These are phyloP conservation scores for Populus trichocarpa DNA, from an alignment of 441 rosid genomes.

Conservation along the genomic window DNA sequence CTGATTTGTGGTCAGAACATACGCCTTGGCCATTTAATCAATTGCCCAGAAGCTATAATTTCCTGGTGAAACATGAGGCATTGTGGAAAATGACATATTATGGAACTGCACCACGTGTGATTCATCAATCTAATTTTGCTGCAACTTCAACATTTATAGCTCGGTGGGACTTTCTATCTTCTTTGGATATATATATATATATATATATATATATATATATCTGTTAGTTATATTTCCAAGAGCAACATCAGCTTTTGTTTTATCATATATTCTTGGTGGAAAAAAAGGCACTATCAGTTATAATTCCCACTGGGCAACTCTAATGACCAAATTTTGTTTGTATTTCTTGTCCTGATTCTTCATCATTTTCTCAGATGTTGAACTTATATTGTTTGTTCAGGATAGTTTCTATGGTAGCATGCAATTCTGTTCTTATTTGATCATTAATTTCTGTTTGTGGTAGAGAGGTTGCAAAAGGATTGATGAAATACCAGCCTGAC, in stretches of 20 bases:
- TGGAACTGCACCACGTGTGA: conserved; percentile 80
- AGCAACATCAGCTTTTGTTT: neutral
- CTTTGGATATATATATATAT: too few species aligned
- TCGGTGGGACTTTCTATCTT: conserved; percentile 47
- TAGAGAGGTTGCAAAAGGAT: conserved; percentile 92
- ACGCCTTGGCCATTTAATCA: conserved; percentile 99
- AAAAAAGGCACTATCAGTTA: neutral
- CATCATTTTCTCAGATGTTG: neutral
- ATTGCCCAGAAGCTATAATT: conserved; percentile 90
- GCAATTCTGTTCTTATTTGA: neutral
- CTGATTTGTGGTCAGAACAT: conserved; percentile 97
- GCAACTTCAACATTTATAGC: conserved; percentile 95
- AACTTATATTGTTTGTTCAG: neutral
- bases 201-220: too few species aligned
- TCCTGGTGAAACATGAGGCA: conserved; percentile 86
- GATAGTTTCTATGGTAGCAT: neutral
- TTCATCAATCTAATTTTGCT: conserved; percentile 93
- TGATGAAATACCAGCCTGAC: conserved; percentile 96
- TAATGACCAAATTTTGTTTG: neutral
- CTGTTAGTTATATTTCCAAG: neutral
- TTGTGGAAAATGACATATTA: conserved; percentile 91
- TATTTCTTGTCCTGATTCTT: neutral
- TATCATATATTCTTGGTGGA: neutral
- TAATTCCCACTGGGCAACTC: neutral
- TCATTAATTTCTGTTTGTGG: conserved; percentile 14